Evolutionary conservation across 2,329 filamentous ascomycete genomes (phyloP).

Genomic region (Sarocladiaceae sp.): DNA sequence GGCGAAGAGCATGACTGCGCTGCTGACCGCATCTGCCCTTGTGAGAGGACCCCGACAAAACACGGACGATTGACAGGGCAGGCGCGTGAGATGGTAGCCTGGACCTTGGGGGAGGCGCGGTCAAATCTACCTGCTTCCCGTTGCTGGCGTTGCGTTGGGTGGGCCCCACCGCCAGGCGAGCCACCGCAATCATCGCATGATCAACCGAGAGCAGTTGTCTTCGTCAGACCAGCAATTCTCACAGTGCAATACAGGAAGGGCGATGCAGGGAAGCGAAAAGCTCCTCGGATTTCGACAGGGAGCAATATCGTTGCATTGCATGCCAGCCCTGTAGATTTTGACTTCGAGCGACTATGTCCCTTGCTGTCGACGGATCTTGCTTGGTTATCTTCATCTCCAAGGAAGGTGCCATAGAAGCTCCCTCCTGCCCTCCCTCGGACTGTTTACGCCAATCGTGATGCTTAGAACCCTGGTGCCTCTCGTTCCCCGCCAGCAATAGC

Average conservation of each 20-base stretch:
- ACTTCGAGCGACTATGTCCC: background rate
- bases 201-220: background rate
- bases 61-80: too few relatives aligned
- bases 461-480: too few relatives aligned
- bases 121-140: background rate
- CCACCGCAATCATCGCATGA: background rate
- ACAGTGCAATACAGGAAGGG: background rate
- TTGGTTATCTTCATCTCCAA: background rate
- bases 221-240: background rate
- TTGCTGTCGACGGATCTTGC: background rate
- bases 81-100: too few relatives aligned
- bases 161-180: background rate
- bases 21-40: too few relatives aligned
- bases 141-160: background rate
- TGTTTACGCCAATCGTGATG: slow-evolving; percentile 1
- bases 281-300: background rate
- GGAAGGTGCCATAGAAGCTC: background rate
- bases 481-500: background rate
- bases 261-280: background rate
- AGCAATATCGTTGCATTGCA: slow-evolving; percentile 4
- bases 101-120: too few relatives aligned
- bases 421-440: slow-evolving; percentile 1
- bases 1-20: too few relatives aligned
- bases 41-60: too few relatives aligned
- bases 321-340: background rate